Conservation (phyloP, 1,284 basidiomycete species). For the Ustilago cynodontis region DNA sequence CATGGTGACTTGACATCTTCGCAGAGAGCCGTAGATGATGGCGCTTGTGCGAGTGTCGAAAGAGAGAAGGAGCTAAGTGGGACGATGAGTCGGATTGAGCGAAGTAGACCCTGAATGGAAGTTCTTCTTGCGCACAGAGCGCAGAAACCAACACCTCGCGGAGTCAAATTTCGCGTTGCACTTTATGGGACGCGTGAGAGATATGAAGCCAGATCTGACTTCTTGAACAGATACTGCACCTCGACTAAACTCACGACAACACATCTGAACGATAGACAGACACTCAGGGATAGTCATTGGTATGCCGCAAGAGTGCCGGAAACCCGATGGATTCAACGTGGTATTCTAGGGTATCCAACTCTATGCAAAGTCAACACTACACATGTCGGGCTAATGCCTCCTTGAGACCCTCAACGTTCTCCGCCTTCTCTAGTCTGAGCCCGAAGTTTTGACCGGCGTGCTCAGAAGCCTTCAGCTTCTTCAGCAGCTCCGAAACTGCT, state of each 20-base stretch:
- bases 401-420: conserved; percentile 77
- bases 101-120: conserved; percentile 13
- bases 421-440: conserved; percentile 76
- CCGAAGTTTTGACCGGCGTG: conserved; percentile 72
- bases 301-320: background rate
- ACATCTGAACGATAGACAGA: background rate
- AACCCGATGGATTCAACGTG: background rate
- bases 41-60: background rate
- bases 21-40: background rate
- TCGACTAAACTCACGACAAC: no score
- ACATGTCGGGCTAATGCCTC: conserved; percentile 66
- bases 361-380: background rate
- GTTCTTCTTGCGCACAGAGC: background rate
- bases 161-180: conserved; percentile 13
- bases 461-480: conserved; percentile 65
- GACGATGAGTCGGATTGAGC: background rate
- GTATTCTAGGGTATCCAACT: conserved; percentile 18
- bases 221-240: no score
- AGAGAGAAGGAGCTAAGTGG: background rate
- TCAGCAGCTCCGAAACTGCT: conserved; percentile 72
- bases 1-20: conserved; percentile 17
- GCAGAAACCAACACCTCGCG: conserved; percentile 19
- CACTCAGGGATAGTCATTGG: background rate
- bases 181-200: conserved; percentile 18
- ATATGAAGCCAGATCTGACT: background rate